These are phyloP conservation scores for Coelomomyces lativittatus DNA, from an alignment of 371 early-diverging fungal species.

Conservation along the genomic window DNA sequence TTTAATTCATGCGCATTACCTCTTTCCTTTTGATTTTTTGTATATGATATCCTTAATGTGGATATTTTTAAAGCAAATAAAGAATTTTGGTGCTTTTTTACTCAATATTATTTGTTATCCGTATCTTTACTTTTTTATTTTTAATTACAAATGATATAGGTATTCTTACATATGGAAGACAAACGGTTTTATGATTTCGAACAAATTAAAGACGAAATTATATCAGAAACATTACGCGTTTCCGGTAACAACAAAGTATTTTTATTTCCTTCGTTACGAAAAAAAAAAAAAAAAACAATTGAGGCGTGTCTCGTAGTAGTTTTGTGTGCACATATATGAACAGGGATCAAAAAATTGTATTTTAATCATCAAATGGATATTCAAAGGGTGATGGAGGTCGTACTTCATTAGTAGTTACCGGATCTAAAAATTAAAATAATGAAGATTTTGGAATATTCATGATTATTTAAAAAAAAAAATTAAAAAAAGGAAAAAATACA, in stretches of 20 bases:
- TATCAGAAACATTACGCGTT: conserved; percentile 65
- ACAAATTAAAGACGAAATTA: conserved; percentile 72
- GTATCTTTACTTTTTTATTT: conserved; percentile 9
- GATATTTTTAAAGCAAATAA: conserved; percentile 13
- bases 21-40: conserved; percentile 6
- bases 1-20: conserved; percentile 54
- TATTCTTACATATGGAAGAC: conserved; percentile 51
- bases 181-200: conserved; percentile 60
- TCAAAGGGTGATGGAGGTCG: conserved; percentile 71
- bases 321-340: no score
- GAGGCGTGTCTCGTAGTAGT: neutral
- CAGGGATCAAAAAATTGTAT: no score
- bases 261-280: neutral
- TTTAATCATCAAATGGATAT: conserved; percentile 46
- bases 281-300: neutral
- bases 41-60: no score
- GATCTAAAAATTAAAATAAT: no score
- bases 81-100: conserved; percentile 5
- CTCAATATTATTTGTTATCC: neutral
- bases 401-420: no score
- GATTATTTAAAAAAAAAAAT: no score
- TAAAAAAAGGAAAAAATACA: no score
- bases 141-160: conserved; percentile 17
- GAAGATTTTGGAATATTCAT: no score
- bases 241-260: conserved; percentile 76